A percentile compares a stretch with the other conserved stretches of the same genome.
These are phyloP conservation scores for Starmerella apis DNA, from an alignment of 805 yeast genomes.

Conservation along the genomic window DNA sequence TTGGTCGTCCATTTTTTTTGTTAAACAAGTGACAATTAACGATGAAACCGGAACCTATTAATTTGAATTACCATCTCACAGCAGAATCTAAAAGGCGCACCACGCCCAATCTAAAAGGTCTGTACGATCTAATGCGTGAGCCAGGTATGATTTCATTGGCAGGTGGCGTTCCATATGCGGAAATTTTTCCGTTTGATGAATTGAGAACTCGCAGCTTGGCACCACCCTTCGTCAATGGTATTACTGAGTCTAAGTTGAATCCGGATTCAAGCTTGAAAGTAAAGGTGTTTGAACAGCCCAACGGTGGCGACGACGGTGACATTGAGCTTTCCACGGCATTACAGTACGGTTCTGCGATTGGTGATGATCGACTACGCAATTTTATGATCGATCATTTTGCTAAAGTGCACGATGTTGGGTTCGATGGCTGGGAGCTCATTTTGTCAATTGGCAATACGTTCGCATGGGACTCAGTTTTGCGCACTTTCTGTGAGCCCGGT, in stretches of 20 bases:
- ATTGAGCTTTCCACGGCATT: constrained; percentile 74
- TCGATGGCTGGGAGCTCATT: constrained; percentile 62
- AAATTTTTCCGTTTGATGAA: constrained; percentile 83
- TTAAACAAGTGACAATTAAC: background rate
- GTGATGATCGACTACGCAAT: constrained; percentile 57
- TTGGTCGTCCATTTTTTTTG: background rate
- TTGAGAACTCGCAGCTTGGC: constrained; percentile 48
- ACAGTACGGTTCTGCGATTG: constrained; percentile 83
- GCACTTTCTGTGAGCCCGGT: constrained; percentile 67
- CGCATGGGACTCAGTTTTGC: constrained; percentile 70
- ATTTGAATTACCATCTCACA: constrained; percentile 63
- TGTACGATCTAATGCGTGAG: constrained; percentile 61
- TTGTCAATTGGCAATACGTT: constrained; percentile 81
- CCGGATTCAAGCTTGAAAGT: constrained; percentile 29
- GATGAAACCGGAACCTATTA: constrained; percentile 42
- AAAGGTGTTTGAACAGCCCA: constrained; percentile 33
- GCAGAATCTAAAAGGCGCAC: constrained; percentile 66
- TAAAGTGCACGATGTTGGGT: constrained; percentile 39
- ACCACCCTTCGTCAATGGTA: constrained; percentile 75
- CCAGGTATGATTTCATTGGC: constrained; percentile 82
- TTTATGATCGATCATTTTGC: constrained; percentile 63
- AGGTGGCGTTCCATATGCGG: constrained; percentile 87
- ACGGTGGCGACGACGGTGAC: constrained; percentile 31
- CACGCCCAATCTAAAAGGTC: constrained; percentile 70
- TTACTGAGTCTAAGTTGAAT: constrained; percentile 30